These are phyloP conservation scores for Chaetoceros tenuissimus DNA, from an alignment of 108 stramenopile genomes.

Conservation along the genomic window DNA sequence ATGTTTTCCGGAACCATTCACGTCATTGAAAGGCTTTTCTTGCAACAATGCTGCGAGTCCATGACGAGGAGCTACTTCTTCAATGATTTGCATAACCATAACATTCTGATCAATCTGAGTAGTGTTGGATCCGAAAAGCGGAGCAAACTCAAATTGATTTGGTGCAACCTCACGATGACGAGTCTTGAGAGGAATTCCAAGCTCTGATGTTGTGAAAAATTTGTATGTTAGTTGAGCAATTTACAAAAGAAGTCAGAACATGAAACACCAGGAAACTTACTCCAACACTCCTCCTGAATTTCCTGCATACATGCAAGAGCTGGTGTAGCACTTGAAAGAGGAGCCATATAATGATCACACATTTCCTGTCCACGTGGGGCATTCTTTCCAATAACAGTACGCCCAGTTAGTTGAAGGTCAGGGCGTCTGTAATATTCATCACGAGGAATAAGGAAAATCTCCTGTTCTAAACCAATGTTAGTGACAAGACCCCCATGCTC, in stretches of 20 bases:
- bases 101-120: conserved; percentile 92
- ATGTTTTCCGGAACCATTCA: conserved; percentile 96
- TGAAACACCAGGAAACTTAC: too few species aligned
- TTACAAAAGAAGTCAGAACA: too few species aligned
- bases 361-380: conserved; percentile 94
- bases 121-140: conserved; percentile 83
- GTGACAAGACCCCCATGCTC: conserved; percentile 38
- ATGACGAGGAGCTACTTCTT: conserved; percentile 84
- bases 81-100: conserved; percentile 95
- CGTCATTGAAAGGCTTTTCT: conserved; percentile 95
- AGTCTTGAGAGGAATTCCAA: conserved; percentile 88
- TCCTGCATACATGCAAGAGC: conserved; percentile 90
- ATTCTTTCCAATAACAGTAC: conserved; percentile 88
- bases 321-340: conserved; percentile 66
- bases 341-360: conserved; percentile 94
- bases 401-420: conserved; percentile 87
- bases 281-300: conserved; percentile 87
- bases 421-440: conserved; percentile 86
- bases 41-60: conserved; percentile 91
- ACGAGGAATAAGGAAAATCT: conserved; percentile 93
- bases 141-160: conserved; percentile 93
- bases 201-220: too few species aligned
- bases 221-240: too few species aligned
- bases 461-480: conserved; percentile 95
- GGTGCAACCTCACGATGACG: conserved; percentile 95